Evolutionary conservation across 768 basidiomycete genomes (phyloP).

Genomic region (Fistulinella prunicolor): DNA sequence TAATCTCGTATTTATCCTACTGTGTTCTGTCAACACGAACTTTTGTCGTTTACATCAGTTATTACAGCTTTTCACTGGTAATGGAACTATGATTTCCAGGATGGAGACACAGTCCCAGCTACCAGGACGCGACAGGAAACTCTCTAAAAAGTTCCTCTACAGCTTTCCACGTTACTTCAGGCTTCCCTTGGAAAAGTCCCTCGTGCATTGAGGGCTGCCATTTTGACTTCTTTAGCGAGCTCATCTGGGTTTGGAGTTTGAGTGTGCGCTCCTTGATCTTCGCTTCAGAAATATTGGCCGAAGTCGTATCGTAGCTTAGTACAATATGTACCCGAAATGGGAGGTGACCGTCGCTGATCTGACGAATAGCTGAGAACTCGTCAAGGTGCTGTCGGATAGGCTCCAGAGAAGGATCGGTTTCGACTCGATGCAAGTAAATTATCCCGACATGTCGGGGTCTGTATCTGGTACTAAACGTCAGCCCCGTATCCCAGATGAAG

Average conservation of each 20-base stretch:
- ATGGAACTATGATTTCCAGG: background rate
- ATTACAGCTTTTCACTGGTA: no score
- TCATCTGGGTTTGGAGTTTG: background rate
- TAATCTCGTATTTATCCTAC: background rate
- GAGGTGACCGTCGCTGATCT: background rate
- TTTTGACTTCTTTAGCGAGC: background rate
- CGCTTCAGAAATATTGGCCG: background rate
- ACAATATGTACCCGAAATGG: slow-evolving; percentile 8
- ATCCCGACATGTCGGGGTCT: slow-evolving; percentile 6
- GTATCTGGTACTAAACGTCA: background rate
- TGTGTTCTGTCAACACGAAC: background rate
- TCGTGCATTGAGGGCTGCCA: slow-evolving; percentile 6
- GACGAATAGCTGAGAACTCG: background rate
- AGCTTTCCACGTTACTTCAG: slow-evolving; percentile 11
- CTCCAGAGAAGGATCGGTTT: slow-evolving; percentile 12
- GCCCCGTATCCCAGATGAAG: background rate
- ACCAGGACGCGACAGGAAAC: background rate
- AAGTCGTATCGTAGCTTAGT: slow-evolving; percentile 11
- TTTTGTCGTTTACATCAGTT: no score
- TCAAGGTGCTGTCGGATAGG: slow-evolving; percentile 3
- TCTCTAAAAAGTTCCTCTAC: slow-evolving; percentile 9
- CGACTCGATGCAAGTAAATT: slow-evolving; percentile 19
- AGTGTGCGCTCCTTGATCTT: slow-evolving; percentile 1
- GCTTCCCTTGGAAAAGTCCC: slow-evolving; percentile 7
- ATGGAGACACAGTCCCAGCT: background rate